These are phyloP conservation scores for Fusarium sp. DNA, from an alignment of 2,329 filamentous ascomycete genomes.

Conservation along the genomic window DNA sequence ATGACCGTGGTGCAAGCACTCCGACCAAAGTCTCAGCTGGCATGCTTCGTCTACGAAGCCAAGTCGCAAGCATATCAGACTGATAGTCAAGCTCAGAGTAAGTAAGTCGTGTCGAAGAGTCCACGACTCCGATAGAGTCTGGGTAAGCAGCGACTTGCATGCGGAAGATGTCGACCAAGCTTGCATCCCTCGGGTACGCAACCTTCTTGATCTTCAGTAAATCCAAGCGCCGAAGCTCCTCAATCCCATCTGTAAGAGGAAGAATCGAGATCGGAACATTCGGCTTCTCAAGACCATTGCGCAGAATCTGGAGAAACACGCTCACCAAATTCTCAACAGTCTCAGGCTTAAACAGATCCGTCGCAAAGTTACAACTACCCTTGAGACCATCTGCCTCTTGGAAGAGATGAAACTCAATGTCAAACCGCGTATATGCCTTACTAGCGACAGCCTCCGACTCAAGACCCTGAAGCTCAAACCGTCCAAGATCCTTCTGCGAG, in stretches of 20 bases:
- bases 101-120: slow-evolving; percentile 21
- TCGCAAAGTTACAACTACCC: slow-evolving; percentile 27
- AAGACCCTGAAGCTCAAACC: slow-evolving; percentile 27
- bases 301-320: slow-evolving; percentile 28
- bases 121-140: slow-evolving; percentile 27
- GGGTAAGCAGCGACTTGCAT: slow-evolving; percentile 23
- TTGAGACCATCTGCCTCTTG: slow-evolving; percentile 18
- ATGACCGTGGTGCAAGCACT: slow-evolving; percentile 32
- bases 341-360: slow-evolving; percentile 33
- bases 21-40: slow-evolving; percentile 30
- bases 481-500: slow-evolving; percentile 33
- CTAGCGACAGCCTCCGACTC: slow-evolving; percentile 7
- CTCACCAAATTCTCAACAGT: slow-evolving; percentile 32
- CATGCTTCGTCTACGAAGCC: slow-evolving; percentile 15
- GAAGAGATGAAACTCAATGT: slow-evolving; percentile 41
- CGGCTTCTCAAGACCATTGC: slow-evolving; percentile 17
- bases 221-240: background rate
- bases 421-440: slow-evolving; percentile 26
- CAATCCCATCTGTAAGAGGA: background rate
- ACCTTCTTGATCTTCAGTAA: background rate
- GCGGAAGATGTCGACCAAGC: slow-evolving; percentile 35
- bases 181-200: slow-evolving; percentile 18
- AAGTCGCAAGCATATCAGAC: slow-evolving; percentile 29
- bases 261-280: background rate
- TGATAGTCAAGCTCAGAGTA: slow-evolving; percentile 35